Evolutionary conservation across 164 flowering plant genomes (phyloP).

Genomic region (Paratinospora sagittata): DNA sequence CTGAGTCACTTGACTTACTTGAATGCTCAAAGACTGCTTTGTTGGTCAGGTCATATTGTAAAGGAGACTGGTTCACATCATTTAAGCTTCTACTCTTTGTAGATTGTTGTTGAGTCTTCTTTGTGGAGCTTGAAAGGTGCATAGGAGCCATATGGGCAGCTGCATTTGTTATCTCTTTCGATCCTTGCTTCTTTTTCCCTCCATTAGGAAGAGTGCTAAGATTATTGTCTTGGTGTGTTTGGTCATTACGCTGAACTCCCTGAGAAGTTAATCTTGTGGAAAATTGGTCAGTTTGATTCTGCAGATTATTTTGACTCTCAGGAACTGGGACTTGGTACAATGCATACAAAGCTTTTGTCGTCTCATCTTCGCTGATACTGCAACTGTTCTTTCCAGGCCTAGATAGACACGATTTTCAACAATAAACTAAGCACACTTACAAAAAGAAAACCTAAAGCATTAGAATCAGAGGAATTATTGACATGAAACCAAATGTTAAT

Average conservation of each 20-base stretch:
- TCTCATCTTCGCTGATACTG: conserved; percentile 65
- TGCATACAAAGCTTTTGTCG: conserved; percentile 59
- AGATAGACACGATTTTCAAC: conserved; percentile 17
- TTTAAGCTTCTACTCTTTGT: conserved; percentile 34
- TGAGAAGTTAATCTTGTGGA: conserved; percentile 21
- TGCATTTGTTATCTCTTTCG: conserved; percentile 33
- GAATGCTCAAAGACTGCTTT: conserved; percentile 26
- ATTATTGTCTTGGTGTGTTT: conserved; percentile 21
- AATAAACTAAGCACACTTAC: background rate
- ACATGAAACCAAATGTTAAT: background rate
- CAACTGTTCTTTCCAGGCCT: conserved; percentile 93
- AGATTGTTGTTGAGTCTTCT: conserved; percentile 35
- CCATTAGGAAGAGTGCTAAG: conserved; percentile 18
- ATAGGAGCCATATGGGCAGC: conserved; percentile 20
- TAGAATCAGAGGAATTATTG: background rate
- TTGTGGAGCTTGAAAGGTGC: conserved; percentile 28
- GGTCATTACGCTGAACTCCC: conserved; percentile 27
- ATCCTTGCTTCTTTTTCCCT: conserved; percentile 45
- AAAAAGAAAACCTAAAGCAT: conserved; percentile 4
- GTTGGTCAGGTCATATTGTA: conserved; percentile 21
- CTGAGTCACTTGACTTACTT: conserved; percentile 30
- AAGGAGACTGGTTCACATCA: conserved; percentile 35
- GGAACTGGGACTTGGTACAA: conserved; percentile 37
- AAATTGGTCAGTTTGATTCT: conserved; percentile 9
- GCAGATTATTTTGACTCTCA: conserved; percentile 33